These are phyloP conservation scores for Choiromyces venosus DNA, from an alignment of 495 filamentous ascomycete species.

Conservation along the genomic window DNA sequence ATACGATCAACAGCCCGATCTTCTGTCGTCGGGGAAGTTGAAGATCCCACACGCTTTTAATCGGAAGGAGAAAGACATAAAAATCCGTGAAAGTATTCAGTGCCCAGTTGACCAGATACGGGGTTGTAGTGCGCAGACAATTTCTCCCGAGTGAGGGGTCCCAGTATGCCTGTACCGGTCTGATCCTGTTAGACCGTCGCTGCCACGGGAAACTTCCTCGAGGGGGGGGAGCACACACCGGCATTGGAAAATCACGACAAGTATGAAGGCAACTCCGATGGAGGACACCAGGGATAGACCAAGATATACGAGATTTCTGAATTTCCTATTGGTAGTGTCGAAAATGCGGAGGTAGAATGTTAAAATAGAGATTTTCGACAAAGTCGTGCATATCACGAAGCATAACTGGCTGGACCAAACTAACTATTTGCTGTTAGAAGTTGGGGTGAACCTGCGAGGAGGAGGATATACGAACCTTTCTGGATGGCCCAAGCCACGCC, in stretches of 20 bases:
- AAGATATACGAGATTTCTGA: background rate
- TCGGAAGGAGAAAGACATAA: slow-evolving; percentile 47
- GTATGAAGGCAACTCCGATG: background rate
- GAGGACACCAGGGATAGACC: background rate
- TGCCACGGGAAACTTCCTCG: background rate
- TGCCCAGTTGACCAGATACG: slow-evolving; percentile 52
- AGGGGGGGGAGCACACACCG: background rate
- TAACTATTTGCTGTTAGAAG: background rate
- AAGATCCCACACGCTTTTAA: slow-evolving; percentile 48
- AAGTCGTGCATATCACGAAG: background rate
- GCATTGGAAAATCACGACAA: background rate
- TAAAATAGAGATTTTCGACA: background rate
- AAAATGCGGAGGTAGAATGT: background rate
- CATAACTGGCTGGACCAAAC: background rate
- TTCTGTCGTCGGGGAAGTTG: slow-evolving; percentile 49
- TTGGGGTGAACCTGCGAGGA: background rate
- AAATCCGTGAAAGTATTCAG: slow-evolving; percentile 46
- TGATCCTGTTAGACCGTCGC: background rate
- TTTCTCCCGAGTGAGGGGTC: slow-evolving; percentile 34
- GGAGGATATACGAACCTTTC: background rate
- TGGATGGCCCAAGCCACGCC: background rate
- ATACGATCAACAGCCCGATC: slow-evolving; percentile 41
- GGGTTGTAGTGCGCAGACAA: slow-evolving; percentile 49
- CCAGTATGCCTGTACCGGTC: background rate
- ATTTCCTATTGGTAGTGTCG: background rate